Evolutionary conservation across 495 filamentous ascomycete genomes (phyloP).

Genomic region (Choiromyces venosus): DNA sequence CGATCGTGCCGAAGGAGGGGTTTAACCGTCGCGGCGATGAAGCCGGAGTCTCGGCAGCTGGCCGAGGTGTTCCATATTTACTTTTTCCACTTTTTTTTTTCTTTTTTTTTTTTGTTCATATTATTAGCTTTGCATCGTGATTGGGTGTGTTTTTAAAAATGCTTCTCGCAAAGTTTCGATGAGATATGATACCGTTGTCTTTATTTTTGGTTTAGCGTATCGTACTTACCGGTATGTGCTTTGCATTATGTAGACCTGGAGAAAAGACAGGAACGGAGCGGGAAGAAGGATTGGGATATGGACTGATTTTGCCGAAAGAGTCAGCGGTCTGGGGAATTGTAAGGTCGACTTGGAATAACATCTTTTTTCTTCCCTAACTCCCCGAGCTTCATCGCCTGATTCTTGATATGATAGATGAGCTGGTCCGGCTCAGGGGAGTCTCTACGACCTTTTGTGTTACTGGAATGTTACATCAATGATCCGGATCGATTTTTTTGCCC

Average conservation of each 20-base stretch:
- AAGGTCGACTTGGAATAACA: neutral
- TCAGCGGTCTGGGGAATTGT: neutral
- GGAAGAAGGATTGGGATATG: neutral
- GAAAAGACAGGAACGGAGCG: neutral
- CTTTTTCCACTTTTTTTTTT: neutral
- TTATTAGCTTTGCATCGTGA: neutral
- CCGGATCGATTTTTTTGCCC: neutral
- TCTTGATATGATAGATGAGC: neutral
- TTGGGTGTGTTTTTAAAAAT: neutral
- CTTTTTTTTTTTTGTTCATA: neutral
- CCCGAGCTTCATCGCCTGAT: neutral
- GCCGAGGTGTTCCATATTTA: neutral
- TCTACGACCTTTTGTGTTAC: neutral
- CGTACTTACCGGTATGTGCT: neutral
- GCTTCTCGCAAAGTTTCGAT: neutral
- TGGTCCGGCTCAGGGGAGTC: too few relatives aligned
- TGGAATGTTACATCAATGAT: neutral
- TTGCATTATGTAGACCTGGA: neutral
- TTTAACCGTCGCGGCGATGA: slow-evolving; percentile 1
- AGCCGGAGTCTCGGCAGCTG: slow-evolving; percentile 2
- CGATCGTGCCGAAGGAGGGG: neutral
- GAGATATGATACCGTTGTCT: neutral
- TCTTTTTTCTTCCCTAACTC: neutral
- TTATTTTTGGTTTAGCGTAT: neutral
- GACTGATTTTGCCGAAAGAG: neutral